Evolutionary conservation across 352 stramenopile genomes (phyloP).

Genomic region (Phytophthora cryptogea): DNA sequence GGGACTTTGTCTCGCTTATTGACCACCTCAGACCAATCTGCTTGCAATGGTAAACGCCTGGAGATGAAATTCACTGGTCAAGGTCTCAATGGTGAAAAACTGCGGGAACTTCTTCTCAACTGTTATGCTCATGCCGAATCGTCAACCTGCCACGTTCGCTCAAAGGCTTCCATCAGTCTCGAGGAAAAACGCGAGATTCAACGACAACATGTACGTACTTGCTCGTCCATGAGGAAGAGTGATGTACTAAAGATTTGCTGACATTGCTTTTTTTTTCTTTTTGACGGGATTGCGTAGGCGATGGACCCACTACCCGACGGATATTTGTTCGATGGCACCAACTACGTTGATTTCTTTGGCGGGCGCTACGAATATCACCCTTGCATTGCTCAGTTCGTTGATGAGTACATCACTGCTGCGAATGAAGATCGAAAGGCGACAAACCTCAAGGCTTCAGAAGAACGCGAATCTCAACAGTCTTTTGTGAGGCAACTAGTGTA

Average conservation of each 20-base stretch:
- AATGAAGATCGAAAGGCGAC: conserved; percentile 49
- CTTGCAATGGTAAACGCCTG: conserved; percentile 15
- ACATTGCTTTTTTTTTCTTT: neutral
- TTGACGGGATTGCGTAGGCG: conserved; percentile 30
- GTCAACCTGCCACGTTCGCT: conserved; percentile 42
- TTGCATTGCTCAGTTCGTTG: conserved; percentile 67
- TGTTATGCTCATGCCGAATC: conserved; percentile 59
- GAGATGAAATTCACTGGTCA: conserved; percentile 57
- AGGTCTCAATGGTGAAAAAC: conserved; percentile 41
- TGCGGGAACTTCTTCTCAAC: conserved; percentile 58
- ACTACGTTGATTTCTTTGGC: conserved; percentile 79
- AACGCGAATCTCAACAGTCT: conserved; percentile 48
- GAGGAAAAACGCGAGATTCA: conserved; percentile 78
- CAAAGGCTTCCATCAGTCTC: conserved; percentile 44
- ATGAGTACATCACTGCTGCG: conserved; percentile 49
- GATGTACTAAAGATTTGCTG: neutral
- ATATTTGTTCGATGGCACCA: conserved; percentile 71
- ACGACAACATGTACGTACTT: conserved; percentile 56
- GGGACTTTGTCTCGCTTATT: conserved; percentile 50
- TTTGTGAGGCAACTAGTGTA: conserved; percentile 43
- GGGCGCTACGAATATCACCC: conserved; percentile 78
- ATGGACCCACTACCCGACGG: conserved; percentile 73
- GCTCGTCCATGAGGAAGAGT: neutral
- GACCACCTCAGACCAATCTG: conserved; percentile 10
- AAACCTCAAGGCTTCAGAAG: conserved; percentile 57